These are phyloP conservation scores for Neurospora sp. DNA, from an alignment of 495 filamentous ascomycete genomes.

Conservation along the genomic window DNA sequence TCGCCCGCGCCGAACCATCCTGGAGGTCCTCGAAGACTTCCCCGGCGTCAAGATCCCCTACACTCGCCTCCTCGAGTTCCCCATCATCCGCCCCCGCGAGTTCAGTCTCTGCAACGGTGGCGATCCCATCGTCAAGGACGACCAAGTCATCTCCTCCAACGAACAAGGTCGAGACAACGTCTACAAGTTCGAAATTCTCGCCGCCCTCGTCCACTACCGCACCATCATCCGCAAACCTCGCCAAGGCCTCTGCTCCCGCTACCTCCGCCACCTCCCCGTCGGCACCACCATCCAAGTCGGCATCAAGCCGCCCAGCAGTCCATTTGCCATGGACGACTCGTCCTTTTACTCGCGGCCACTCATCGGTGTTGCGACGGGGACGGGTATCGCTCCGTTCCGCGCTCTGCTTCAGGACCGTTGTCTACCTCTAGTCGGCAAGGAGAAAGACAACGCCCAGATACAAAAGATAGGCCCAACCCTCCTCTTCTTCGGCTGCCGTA, in stretches of 20 bases:
- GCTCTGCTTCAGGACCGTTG: constrained; percentile 62
- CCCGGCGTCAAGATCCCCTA: constrained; percentile 71
- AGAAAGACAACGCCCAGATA: constrained; percentile 1
- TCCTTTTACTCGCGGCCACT: constrained; percentile 36
- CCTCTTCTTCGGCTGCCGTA: constrained; percentile 76
- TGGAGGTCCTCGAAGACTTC: constrained; percentile 90
- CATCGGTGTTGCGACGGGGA: constrained; percentile 79
- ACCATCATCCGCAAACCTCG: constrained; percentile 79
- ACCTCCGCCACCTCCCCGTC: constrained; percentile 52
- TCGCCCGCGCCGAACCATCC: constrained; percentile 77
- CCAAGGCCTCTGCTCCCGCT: constrained; percentile 83
- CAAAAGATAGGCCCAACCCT: constrained; percentile 19
- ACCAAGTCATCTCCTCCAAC: neutral
- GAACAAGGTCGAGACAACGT: neutral
- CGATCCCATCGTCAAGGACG: neutral
- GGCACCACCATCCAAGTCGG: constrained; percentile 49
- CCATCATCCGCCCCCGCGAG: constrained; percentile 63
- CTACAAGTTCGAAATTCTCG: constrained; percentile 57
- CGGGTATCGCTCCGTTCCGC: constrained; percentile 81
- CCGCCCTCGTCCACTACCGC: constrained; percentile 85
- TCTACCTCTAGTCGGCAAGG: neutral
- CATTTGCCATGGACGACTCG: constrained; percentile 1
- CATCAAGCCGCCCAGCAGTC: constrained; percentile 24
- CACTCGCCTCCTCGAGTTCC: constrained; percentile 59
- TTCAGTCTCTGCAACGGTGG: constrained; percentile 84